Base-by-base conservation (phyloP, 192 early-diverging fungal species). In the Linnemannia hyalina region DNA sequence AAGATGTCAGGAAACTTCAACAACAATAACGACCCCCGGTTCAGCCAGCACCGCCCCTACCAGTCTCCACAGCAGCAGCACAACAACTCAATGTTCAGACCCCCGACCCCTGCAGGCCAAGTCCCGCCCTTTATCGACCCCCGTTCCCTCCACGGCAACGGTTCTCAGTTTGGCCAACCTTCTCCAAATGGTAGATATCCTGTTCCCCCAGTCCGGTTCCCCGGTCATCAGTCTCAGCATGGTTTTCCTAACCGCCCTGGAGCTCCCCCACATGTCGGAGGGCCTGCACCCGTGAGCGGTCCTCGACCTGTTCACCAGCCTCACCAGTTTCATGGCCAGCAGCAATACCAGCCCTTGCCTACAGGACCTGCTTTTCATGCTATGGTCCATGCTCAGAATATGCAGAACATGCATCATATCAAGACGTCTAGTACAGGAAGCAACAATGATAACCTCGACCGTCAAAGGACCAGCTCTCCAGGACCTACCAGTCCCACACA, bases 251-350 rank as follows among this genome's bases (percentile, higher is more conserved):
- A 29, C 35, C 52, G 29, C 16, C n/a, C 29, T 32, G 73, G 47
- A 44, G 73, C 42, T 10, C 73, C 47, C 3, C 73, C 73, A 52
- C 73, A 38, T 35, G 18, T 74, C 0, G 52, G 74, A 15, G 74
- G 49, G 0, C 74, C 74, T 4, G 15, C 49, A 35, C 74, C 49
- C 29, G 47, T 75, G 16, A 22, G 54, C 20, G 74, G 74, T 0
- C 70, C 70, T 57, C 82, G 76, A 3, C 32, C 70, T 13, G 84
- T 74, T 4, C 84, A 86, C 35, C 84, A 86, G 68, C 70, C 83
- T 3, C 49, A 76, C 42, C 82, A 84, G 16, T 75, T 76, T 32
- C 77, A 76, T 20, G 78, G 78, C 15, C 72, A 63, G 42, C 16
- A 68, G 36, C 74, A 60, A 38, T 54, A 26, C 13, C 81, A 77